Evolutionary conservation across 192 early-diverging fungal genomes (phyloP).

Genomic region (Physocladia obscura): DNA sequence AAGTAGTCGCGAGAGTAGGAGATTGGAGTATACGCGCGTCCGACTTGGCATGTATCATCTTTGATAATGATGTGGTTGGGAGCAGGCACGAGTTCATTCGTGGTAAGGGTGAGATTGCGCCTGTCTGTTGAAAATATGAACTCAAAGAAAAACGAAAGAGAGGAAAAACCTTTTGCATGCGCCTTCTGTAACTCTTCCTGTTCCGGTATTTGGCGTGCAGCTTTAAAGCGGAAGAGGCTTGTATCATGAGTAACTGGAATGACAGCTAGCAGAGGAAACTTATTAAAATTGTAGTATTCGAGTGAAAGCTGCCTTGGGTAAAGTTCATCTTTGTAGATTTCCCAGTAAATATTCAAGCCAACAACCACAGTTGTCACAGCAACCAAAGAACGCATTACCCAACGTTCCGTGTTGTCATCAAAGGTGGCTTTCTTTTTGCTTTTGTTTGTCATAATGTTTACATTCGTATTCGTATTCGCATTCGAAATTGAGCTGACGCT

Average conservation of each 20-base stretch:
- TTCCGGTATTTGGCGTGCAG: conserved; percentile 10
- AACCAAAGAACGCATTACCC: conserved; percentile 1
- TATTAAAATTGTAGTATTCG: conserved; percentile 26
- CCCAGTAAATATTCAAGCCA: not conserved
- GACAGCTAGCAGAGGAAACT: conserved; percentile 33
- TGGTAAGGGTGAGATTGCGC: not conserved
- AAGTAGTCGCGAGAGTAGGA: conserved; percentile 59
- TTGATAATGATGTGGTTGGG: conserved; percentile 58
- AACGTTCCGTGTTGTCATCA: not conserved
- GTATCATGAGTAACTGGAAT: conserved; percentile 45
- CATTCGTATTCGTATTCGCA: too few species aligned
- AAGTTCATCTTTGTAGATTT: not conserved
- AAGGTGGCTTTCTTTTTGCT: too few species aligned
- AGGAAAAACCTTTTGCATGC: not conserved
- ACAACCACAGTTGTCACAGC: not conserved
- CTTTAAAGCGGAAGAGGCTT: conserved; percentile 35
- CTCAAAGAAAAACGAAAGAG: not conserved
- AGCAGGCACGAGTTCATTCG: conserved; percentile 29
- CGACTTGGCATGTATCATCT: conserved; percentile 59
- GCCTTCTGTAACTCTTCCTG: not conserved
- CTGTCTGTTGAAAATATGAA: not conserved
- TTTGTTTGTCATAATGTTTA: too few species aligned
- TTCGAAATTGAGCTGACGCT: too few species aligned
- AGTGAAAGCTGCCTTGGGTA: not conserved
- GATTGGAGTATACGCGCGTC: conserved; percentile 81